Conservation (phyloP, 495 filamentous ascomycete species). For the Mytilinidion resinicola region DNA sequence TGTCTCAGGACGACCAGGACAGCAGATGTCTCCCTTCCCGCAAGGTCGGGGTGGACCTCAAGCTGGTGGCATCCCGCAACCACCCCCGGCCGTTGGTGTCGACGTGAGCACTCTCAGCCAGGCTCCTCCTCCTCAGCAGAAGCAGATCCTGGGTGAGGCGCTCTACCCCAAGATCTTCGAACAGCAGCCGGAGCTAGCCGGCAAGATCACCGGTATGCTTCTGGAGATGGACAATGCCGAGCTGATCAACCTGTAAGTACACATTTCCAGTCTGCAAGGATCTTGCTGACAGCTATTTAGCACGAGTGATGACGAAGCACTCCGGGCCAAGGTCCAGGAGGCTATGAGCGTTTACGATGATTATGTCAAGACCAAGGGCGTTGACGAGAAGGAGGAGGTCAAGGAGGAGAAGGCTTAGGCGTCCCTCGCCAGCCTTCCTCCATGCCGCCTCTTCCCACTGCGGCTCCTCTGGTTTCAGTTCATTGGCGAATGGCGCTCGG, state of each 20-base stretch:
- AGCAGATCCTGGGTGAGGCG: constrained; percentile 95
- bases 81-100: constrained; percentile 35
- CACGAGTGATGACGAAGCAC: constrained; percentile 80
- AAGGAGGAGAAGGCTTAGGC: constrained; percentile 28
- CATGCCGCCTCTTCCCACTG: neutral
- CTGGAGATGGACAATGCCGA: constrained; percentile 97
- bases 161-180: constrained; percentile 96
- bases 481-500: constrained; percentile 29
- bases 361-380: constrained; percentile 78
- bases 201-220: constrained; percentile 99
- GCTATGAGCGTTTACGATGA: constrained; percentile 96
- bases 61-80: constrained; percentile 36
- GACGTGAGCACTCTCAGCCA: constrained; percentile 45
- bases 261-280: constrained; percentile 17
- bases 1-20: constrained; percentile 20
- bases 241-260: constrained; percentile 87
- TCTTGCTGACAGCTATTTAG: constrained; percentile 45
- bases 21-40: constrained; percentile 37
- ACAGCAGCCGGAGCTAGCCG: constrained; percentile 88
- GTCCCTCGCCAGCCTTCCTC: neutral
- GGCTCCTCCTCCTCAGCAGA: constrained; percentile 67
- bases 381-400: constrained; percentile 26
- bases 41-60: constrained; percentile 44
- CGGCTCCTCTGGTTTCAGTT: neutral
- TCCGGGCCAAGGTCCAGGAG: constrained; percentile 92